Evolutionary conservation across 306 rosid genomes (phyloP).

Genomic region (Citrullus amarus): DNA sequence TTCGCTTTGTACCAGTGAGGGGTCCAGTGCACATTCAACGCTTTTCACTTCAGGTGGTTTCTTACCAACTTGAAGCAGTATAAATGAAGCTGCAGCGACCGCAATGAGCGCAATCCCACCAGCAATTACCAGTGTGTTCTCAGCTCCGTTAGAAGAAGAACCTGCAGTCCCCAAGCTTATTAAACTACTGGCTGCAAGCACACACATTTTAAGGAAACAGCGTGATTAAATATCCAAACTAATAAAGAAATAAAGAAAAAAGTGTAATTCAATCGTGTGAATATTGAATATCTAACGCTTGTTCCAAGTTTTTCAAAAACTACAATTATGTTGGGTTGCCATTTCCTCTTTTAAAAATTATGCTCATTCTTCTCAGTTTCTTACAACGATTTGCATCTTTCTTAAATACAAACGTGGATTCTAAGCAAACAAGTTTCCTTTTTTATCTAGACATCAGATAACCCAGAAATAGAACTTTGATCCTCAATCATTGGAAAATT

Average conservation of each 20-base stretch:
- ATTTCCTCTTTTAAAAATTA: too few relatives aligned
- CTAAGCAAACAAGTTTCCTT: neutral
- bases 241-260: too few relatives aligned
- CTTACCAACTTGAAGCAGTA: constrained; percentile 74
- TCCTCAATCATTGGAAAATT: neutral
- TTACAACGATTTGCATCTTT: too few relatives aligned
- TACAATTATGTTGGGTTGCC: too few relatives aligned
- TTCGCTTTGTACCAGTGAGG: constrained; percentile 32
- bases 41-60: constrained; percentile 45
- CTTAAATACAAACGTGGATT: too few relatives aligned
- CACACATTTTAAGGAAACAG: too few relatives aligned
- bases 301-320: too few relatives aligned
- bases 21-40: constrained; percentile 65
- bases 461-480: neutral
- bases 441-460: neutral
- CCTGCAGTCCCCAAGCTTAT: constrained; percentile 85
- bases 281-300: too few relatives aligned
- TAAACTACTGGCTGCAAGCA: too few relatives aligned
- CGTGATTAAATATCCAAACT: too few relatives aligned
- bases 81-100: constrained; percentile 55
- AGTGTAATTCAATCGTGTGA: too few relatives aligned
- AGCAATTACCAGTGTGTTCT: constrained; percentile 51
- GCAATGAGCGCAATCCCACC: constrained; percentile 55
- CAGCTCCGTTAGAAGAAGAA: constrained; percentile 62
- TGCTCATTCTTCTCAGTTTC: too few relatives aligned